Evolutionary conservation across 78 protist species (phyloP).

Genomic region (Cyanophora paradoxa): DNA sequence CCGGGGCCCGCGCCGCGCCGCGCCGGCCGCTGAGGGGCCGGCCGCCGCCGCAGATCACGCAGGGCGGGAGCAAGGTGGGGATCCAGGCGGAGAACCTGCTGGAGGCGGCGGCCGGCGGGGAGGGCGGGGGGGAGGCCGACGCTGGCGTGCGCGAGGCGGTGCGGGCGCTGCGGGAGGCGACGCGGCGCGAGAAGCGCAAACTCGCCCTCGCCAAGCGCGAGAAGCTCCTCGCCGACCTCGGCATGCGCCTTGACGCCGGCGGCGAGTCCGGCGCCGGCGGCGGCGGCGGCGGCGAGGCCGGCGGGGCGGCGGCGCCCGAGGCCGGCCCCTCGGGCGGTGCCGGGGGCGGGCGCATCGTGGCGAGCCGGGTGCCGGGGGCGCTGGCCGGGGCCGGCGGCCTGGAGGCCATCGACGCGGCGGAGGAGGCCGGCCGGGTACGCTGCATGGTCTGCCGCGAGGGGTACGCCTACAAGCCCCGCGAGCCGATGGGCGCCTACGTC

Average conservation of each 20-base stretch:
- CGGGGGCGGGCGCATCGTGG: neutral
- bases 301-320: neutral
- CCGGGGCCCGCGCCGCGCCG: neutral
- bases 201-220: conserved; percentile 56
- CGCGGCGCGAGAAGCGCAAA: conserved; percentile 28
- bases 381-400: no score
- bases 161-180: conserved; percentile 23
- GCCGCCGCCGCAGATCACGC: conserved; percentile 28
- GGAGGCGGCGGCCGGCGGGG: neutral
- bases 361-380: no score
- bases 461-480: conserved; percentile 21
- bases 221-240: conserved; percentile 36
- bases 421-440: no score
- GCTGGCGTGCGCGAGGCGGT: conserved; percentile 15
- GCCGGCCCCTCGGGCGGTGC: neutral
- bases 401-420: no score
- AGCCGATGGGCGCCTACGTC: conserved; percentile 6
- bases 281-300: neutral
- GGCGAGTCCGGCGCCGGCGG: neutral
- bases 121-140: conserved; percentile 8
- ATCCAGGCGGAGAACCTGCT: conserved; percentile 14
- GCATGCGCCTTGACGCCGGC: conserved; percentile 23
- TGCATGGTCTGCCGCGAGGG: conserved; percentile 79
- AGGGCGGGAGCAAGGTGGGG: conserved; percentile 31
- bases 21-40: neutral